Evolutionary conservation across 129 eudicot species (phyloP).

Genomic region (Flaveria bidentis): DNA sequence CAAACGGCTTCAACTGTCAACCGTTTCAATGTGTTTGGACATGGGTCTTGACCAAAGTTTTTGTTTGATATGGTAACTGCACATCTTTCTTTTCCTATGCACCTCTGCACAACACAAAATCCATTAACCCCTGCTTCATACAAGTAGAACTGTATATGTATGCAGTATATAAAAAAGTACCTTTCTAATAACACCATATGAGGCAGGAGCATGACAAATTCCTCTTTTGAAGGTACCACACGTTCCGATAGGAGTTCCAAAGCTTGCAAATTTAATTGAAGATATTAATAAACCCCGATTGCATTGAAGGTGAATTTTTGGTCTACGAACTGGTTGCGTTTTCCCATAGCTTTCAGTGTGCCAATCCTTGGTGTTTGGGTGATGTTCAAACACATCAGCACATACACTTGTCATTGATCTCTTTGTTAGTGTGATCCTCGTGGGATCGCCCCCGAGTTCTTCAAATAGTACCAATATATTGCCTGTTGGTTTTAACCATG

Average conservation of each 20-base stretch:
- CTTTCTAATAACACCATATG: slow-evolving; percentile 68
- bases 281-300: slow-evolving; percentile 67
- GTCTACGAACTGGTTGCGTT: slow-evolving; percentile 52
- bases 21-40: slow-evolving; percentile 91
- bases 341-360: slow-evolving; percentile 60
- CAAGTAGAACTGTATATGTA: slow-evolving; percentile 1
- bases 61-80: slow-evolving; percentile 75
- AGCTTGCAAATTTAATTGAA: slow-evolving; percentile 92
- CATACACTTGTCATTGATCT: slow-evolving; percentile 80
- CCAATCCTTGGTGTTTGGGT: slow-evolving; percentile 62
- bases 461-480: slow-evolving; percentile 82
- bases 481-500: slow-evolving; percentile 87
- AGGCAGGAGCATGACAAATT: slow-evolving; percentile 81
- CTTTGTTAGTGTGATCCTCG: slow-evolving; percentile 65
- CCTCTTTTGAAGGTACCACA: slow-evolving; percentile 85
- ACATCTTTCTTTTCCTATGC: slow-evolving; percentile 79
- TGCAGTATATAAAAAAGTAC: slow-evolving; percentile 33
- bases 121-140: slow-evolving; percentile 17
- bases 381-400: slow-evolving; percentile 74
- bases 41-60: slow-evolving; percentile 88
- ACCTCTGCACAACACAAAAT: slow-evolving; percentile 52
- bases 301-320: slow-evolving; percentile 75
- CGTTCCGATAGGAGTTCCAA: slow-evolving; percentile 90
- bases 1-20: slow-evolving; percentile 88
- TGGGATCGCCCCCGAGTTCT: slow-evolving; percentile 88